Percentiles rank a stretch among this genome's conserved stretches.
Conservation (phyloP, 176 grass and related monocot genomes). For the Cenchrus americanus region DNA sequence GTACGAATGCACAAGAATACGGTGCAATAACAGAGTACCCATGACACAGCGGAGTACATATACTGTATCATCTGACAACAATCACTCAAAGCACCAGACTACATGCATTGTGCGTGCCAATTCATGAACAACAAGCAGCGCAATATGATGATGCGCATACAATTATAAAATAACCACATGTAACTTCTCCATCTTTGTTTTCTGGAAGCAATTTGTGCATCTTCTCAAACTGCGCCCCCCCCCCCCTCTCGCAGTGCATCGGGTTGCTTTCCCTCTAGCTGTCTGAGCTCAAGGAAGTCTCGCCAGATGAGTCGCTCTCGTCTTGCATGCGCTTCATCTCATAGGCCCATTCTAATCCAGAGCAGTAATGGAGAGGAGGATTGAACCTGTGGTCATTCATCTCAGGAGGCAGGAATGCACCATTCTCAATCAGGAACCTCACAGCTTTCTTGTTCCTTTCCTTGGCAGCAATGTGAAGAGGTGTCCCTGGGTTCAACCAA, state of each 20-base stretch:
- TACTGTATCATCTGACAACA: not conserved
- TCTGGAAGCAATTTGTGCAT: not conserved
- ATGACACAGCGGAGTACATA: not conserved
- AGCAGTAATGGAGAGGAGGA: conserved; percentile 95
- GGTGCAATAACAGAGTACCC: not conserved
- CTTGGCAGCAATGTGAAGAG: conserved; percentile 91
- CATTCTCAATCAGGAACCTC: conserved; percentile 88
- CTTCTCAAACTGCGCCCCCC: not conserved
- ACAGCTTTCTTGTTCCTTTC: conserved; percentile 89
- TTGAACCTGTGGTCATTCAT: conserved; percentile 96
- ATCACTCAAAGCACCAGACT: not conserved
- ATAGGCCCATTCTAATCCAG: conserved; percentile 93
- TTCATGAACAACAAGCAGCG: not conserved
- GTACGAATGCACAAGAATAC: not conserved
- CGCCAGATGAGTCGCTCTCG: conserved; percentile 33
- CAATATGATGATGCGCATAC: not conserved
- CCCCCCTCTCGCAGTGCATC: not conserved
- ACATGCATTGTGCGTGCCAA: not conserved
- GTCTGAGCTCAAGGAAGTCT: conserved; percentile 56
- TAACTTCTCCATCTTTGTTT: not conserved
- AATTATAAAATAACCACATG: not conserved
- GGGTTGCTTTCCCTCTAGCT: conserved; percentile 28
- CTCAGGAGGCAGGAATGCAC: conserved; percentile 90
- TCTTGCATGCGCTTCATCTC: conserved; percentile 85
- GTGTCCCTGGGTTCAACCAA: conserved; percentile 71